A percentile compares a stretch with the other conserved stretches of the same genome.
Evolutionary conservation across 495 filamentous ascomycete species (phyloP).

Genomic region (Talaromyces nanjingensis): DNA sequence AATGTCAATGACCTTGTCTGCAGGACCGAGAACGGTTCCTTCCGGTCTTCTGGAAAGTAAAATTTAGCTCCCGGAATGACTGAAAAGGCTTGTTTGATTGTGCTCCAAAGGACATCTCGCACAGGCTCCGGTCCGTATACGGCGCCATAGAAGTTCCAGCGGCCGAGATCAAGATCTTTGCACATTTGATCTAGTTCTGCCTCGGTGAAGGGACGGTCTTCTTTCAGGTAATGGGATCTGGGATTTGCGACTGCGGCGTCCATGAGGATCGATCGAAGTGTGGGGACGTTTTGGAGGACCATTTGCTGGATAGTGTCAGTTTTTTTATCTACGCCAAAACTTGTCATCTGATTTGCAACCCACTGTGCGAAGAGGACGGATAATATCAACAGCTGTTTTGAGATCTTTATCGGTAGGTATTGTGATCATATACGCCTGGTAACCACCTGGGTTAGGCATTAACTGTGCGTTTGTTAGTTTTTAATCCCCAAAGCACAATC

Average conservation of each 20-base stretch:
- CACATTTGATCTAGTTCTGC: conserved; percentile 29
- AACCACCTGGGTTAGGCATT: conserved; percentile 43
- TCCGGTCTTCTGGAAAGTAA: conserved; percentile 34
- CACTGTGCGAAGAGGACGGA: conserved; percentile 37
- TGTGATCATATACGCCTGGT: conserved; percentile 47
- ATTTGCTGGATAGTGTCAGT: conserved; percentile 12
- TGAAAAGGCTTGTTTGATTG: conserved; percentile 40
- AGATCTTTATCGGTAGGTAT: conserved; percentile 46
- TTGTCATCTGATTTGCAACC: no score
- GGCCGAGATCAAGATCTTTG: conserved; percentile 29
- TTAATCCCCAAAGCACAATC: no score
- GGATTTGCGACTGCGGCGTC: conserved; percentile 36
- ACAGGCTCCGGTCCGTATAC: conserved; percentile 40
- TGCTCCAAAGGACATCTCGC: conserved; percentile 32
- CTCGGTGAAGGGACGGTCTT: conserved; percentile 27
- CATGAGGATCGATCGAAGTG: conserved; percentile 39
- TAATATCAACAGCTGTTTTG: conserved; percentile 41
- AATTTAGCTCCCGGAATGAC: conserved; percentile 36
- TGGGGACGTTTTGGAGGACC: conserved; percentile 45
- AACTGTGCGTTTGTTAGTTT: conserved; percentile 12
- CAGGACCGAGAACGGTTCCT: conserved; percentile 27
- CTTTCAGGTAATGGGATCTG: conserved; percentile 29
- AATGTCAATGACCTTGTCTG: conserved; percentile 22
- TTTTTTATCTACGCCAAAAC: no score
- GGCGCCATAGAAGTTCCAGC: conserved; percentile 52